Percentiles rank a stretch among this genome's conserved stretches.
These are phyloP conservation scores for Flammula alnicola DNA, from an alignment of 1,284 basidiomycete species.

Conservation along the genomic window DNA sequence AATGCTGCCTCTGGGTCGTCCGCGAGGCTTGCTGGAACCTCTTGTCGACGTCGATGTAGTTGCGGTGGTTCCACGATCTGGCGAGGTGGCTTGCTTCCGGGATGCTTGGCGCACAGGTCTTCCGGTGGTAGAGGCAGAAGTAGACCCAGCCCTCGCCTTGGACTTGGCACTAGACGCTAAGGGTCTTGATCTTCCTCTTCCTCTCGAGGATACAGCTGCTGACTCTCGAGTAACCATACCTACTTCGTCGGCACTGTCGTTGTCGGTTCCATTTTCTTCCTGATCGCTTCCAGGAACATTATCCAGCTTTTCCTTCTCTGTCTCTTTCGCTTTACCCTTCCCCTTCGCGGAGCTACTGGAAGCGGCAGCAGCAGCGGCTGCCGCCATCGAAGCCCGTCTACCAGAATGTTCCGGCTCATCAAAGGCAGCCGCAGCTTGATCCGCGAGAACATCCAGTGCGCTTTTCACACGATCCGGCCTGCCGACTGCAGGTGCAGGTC, in stretches of 20 bases:
- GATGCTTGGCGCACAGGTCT: too few relatives aligned
- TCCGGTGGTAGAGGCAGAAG: too few relatives aligned
- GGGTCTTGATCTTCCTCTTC: too few relatives aligned
- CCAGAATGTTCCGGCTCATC: conserved; percentile 29
- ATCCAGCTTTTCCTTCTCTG: too few relatives aligned
- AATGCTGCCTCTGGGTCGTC: conserved; percentile 3
- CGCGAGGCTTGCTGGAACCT: conserved; percentile 7
- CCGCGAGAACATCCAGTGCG: conserved; percentile 71
- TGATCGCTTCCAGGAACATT: background rate
- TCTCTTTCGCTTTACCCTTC: conserved; percentile 26
- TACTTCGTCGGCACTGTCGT: background rate
- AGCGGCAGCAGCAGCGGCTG: too few relatives aligned
- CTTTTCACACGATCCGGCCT: conserved; percentile 41
- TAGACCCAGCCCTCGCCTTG: too few relatives aligned
- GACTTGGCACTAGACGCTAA: too few relatives aligned
- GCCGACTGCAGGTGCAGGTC: background rate
- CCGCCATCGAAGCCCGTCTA: conserved; percentile 13
- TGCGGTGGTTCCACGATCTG: too few relatives aligned
- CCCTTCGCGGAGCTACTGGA: too few relatives aligned
- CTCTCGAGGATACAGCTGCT: background rate
- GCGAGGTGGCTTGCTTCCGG: too few relatives aligned
- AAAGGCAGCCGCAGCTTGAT: conserved; percentile 65
- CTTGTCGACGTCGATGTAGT: background rate
- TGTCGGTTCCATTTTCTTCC: background rate
- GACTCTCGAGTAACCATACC: too few relatives aligned